phyloP scores from a whole-genome alignment of 257 asterid genomes.

The Nyctanthes arbortristis region DNA sequence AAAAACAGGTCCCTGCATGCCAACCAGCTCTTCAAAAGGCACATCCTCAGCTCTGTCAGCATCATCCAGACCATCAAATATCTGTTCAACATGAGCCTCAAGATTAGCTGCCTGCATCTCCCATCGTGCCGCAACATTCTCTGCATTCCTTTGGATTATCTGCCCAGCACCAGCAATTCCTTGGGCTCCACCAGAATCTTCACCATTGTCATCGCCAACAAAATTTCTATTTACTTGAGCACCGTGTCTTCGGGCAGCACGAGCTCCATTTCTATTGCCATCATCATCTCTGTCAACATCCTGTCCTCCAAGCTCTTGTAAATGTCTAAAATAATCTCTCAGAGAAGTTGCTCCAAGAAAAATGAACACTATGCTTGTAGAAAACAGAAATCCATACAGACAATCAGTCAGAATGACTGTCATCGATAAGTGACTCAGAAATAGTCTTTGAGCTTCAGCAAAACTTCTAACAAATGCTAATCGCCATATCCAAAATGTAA shows the following conservation, averaged over 20 bases:
- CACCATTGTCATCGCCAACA: conserved; percentile 78
- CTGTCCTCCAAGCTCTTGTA: conserved; percentile 92
- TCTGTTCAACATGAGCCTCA: conserved; percentile 98
- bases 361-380: conserved; percentile 93
- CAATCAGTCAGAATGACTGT: conserved; percentile 88
- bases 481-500: conserved; percentile 98
- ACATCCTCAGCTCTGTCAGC: conserved; percentile 99
- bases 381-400: conserved; percentile 90
- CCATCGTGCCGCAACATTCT: conserved; percentile 93
- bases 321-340: conserved; percentile 91
- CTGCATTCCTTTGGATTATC: conserved; percentile 85
- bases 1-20: conserved; percentile 99
- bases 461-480: conserved; percentile 89
- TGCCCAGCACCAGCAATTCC: conserved; percentile 93
- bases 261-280: conserved; percentile 91
- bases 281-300: conserved; percentile 95
- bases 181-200: conserved; percentile 80
- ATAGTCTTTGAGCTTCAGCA: conserved; percentile 84
- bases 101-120: conserved; percentile 98
- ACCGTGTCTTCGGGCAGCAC: conserved; percentile 80
- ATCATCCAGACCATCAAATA: conserved; percentile 99
- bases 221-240: conserved; percentile 77
- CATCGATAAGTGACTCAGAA: conserved; percentile 81
- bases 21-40: conserved; percentile 97
- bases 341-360: conserved; percentile 97